Evolutionary conservation across 257 asterid species (phyloP).

Genomic region (Solanum dulcamara): DNA sequence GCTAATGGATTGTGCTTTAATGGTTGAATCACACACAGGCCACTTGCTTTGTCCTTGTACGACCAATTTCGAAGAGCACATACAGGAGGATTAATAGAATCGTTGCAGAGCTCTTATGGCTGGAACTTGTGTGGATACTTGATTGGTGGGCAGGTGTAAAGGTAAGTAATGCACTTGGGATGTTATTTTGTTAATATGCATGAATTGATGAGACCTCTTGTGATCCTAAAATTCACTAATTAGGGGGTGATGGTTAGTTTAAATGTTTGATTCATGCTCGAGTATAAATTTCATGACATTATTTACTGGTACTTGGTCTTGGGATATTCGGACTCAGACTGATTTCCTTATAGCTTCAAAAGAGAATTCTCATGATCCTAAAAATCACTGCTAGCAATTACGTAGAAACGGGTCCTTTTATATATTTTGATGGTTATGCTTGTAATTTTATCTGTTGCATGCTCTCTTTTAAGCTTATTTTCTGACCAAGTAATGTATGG

Average conservation of each 20-base stretch:
- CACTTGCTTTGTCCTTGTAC: conserved; percentile 42
- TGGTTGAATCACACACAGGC: conserved; percentile 49
- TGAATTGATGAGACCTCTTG: background rate
- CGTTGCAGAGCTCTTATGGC: conserved; percentile 78
- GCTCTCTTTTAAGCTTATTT: background rate
- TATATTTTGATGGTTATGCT: background rate
- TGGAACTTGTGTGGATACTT: conserved; percentile 89
- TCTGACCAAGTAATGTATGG: background rate
- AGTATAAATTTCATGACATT: background rate
- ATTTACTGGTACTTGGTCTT: background rate
- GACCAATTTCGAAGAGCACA: conserved; percentile 73
- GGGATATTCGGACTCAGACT: background rate
- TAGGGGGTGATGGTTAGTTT: background rate
- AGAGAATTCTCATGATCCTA: background rate
- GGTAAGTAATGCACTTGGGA: conserved; percentile 26
- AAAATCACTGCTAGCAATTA: background rate
- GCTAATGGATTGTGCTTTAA: background rate
- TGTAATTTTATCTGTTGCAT: background rate
- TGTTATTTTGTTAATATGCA: background rate
- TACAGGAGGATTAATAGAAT: conserved; percentile 73
- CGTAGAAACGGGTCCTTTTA: background rate
- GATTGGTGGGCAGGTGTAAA: conserved; percentile 98
- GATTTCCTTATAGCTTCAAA: background rate
- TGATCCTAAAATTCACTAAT: background rate
- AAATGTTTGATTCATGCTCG: background rate